phyloP scores from a whole-genome alignment of 148 eudicot species.

The Fagopyrum esculentum region DNA sequence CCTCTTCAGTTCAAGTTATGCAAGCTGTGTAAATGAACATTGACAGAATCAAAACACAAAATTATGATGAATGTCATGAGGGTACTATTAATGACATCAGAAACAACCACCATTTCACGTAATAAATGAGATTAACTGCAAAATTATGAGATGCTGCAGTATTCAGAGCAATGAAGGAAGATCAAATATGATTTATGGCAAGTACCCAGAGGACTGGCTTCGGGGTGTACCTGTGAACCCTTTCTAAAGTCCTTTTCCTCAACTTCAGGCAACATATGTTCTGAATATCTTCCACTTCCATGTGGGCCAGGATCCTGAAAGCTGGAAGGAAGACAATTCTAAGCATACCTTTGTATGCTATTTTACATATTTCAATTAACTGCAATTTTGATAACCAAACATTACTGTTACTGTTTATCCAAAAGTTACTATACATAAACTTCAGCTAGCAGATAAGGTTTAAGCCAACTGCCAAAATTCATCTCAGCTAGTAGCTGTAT shows the following conservation, averaged over 20 bases:
- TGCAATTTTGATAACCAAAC: not conserved
- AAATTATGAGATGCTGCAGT: not conserved
- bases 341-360: conserved; percentile 5
- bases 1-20: not conserved
- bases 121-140: not conserved
- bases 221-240: conserved; percentile 47
- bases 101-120: not conserved
- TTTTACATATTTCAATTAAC: not conserved
- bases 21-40: not conserved
- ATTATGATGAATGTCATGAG: not conserved
- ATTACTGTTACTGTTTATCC: not conserved
- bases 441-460: not conserved
- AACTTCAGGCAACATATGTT: conserved; percentile 51
- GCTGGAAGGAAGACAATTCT: conserved; percentile 24
- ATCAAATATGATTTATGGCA: not conserved
- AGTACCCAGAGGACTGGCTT: not conserved
- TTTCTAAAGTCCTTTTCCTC: conserved; percentile 46
- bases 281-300: conserved; percentile 56
- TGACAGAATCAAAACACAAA: not conserved
- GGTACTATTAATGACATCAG: not conserved
- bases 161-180: not conserved
- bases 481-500: not conserved
- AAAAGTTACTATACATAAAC: not conserved
- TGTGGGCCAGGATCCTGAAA: conserved; percentile 58
- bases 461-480: not conserved